These are phyloP conservation scores for Beauveria asiatica DNA, from an alignment of 2,329 filamentous ascomycete genomes.

Conservation along the genomic window DNA sequence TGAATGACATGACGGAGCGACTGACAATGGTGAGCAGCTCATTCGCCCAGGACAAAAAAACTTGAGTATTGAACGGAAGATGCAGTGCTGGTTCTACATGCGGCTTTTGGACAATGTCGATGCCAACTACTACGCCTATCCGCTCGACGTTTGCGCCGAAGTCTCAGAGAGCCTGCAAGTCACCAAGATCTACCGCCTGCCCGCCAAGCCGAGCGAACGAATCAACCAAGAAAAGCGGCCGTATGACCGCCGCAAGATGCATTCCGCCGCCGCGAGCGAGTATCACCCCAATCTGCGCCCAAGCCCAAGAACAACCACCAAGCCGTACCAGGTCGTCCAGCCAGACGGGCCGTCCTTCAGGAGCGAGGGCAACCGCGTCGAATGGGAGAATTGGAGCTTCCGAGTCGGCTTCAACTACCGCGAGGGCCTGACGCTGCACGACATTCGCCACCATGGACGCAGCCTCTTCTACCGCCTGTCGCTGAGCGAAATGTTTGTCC, in stretches of 20 bases:
- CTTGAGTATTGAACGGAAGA: background rate
- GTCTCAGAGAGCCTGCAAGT: conserved; percentile 37
- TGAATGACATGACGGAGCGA: conserved; percentile 39
- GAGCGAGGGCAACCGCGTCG: conserved; percentile 35
- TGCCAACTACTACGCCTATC: conserved; percentile 48
- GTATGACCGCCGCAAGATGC: conserved; percentile 35
- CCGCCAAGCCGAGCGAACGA: conserved; percentile 27
- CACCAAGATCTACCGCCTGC: conserved; percentile 38
- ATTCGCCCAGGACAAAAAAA: too few relatives aligned
- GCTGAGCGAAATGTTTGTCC: conserved; percentile 60
- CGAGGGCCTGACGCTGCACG: conserved; percentile 59
- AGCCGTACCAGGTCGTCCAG: conserved; percentile 22
- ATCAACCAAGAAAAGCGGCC: conserved; percentile 22
- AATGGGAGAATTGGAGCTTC: conserved; percentile 59
- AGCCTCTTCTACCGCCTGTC: conserved; percentile 56
- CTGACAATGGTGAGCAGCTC: conserved; percentile 36
- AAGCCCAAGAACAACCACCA: conserved; percentile 19
- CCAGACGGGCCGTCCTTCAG: conserved; percentile 25
- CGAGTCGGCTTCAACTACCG: conserved; percentile 58
- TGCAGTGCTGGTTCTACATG: conserved; percentile 29
- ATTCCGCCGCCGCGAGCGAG: conserved; percentile 32
- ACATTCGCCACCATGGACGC: conserved; percentile 55
- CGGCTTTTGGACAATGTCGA: conserved; percentile 32
- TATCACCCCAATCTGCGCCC: conserved; percentile 24
- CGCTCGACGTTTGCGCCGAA: conserved; percentile 42